phyloP scores from a whole-genome alignment of 116 monocot genomes.

The Papilionanthe hybrid region DNA sequence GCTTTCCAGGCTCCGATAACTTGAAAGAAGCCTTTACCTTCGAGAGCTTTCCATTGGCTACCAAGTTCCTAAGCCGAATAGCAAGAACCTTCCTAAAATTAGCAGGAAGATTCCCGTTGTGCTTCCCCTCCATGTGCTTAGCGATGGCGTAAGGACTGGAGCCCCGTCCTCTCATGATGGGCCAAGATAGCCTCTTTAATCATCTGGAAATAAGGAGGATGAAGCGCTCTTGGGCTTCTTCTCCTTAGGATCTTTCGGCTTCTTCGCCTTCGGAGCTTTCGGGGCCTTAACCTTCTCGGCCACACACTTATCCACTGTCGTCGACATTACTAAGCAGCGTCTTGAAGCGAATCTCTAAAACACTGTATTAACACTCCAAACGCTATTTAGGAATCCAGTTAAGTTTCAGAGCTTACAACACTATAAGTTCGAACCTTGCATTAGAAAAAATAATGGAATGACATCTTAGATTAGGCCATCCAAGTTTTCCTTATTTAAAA shows the following conservation, averaged over 20 bases:
- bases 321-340: no score
- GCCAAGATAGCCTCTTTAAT: conserved; percentile 59
- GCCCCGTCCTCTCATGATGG: conserved; percentile 50
- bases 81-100: conserved; percentile 60
- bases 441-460: no score
- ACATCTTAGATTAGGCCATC: no score
- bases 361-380: no score
- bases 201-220: conserved; percentile 66
- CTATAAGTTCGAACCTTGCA: no score
- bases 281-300: no score
- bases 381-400: no score
- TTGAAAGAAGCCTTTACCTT: conserved; percentile 75
- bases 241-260: neutral
- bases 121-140: conserved; percentile 62
- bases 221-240: no score
- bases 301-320: no score
- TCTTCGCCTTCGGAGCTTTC: no score
- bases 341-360: neutral
- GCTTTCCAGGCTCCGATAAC: conserved; percentile 39
- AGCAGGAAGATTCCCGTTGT: conserved; percentile 40
- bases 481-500: no score
- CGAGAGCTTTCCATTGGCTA: conserved; percentile 59
- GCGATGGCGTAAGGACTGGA: conserved; percentile 70
- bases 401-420: no score
- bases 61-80: conserved; percentile 41